A percentile compares a stretch with the other conserved stretches of the same genome.
Conservation (phyloP, 371 early-diverging fungal species). For the Saksenaea oblongispora region DNA sequence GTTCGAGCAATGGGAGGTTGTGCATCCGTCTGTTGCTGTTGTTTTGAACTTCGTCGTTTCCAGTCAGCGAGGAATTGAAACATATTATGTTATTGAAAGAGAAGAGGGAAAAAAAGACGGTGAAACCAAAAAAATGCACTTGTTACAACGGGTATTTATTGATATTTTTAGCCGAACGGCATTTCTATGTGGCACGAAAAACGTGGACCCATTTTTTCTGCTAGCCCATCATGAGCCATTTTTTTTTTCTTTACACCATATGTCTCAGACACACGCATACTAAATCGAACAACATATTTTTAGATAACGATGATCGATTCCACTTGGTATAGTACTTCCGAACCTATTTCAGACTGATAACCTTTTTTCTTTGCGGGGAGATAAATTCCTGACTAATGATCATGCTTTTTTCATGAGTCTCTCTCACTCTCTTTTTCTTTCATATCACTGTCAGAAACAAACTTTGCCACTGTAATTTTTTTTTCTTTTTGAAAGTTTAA, state of each 20-base stretch:
- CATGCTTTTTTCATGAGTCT: background rate
- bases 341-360: background rate
- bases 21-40: background rate
- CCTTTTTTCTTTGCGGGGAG: background rate
- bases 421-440: background rate
- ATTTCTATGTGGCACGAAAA: background rate
- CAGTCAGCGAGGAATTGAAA: slow-evolving; percentile 13
- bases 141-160: background rate
- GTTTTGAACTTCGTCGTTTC: slow-evolving; percentile 9
- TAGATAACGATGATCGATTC: too few species aligned
- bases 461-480: too few species aligned
- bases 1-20: slow-evolving; percentile 9
- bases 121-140: background rate
- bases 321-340: too few species aligned
- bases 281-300: too few species aligned
- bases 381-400: background rate
- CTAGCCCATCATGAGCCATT: background rate
- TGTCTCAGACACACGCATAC: background rate
- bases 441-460: background rate
- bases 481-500: background rate
- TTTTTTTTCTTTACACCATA: too few species aligned
- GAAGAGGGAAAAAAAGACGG: background rate
- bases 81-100: background rate
- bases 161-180: background rate
- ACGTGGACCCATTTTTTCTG: background rate